Evolutionary conservation across 1,284 basidiomycete species (phyloP).

Genomic region (Puccinia horiana): DNA sequence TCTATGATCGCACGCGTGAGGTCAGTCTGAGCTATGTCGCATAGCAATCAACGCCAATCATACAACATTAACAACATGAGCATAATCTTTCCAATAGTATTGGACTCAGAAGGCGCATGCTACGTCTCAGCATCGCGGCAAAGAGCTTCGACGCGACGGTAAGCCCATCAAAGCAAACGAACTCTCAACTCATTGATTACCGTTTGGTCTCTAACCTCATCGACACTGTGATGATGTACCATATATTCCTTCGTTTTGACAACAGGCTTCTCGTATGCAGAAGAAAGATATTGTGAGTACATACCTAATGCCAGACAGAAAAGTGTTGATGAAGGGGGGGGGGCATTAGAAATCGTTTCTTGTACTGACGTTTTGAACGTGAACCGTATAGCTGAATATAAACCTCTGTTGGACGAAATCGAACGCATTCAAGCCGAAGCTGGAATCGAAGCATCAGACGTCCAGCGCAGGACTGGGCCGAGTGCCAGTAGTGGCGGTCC

Average conservation of each 20-base stretch:
- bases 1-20: conserved; percentile 68
- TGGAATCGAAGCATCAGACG: conserved; percentile 81
- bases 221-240: neutral
- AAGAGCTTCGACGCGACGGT: conserved; percentile 73
- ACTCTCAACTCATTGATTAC: neutral
- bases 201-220: neutral
- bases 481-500: conserved; percentile 7
- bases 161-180: neutral
- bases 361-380: neutral
- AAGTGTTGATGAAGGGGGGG: neutral
- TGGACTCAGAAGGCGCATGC: conserved; percentile 75
- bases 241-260: neutral
- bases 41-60: neutral
- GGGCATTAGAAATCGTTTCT: neutral
- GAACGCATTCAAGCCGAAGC: conserved; percentile 81
- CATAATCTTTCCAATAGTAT: conserved; percentile 59
- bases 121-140: conserved; percentile 71
- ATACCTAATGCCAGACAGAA: neutral
- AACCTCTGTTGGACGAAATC: conserved; percentile 76
- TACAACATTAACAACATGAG: too few relatives aligned
- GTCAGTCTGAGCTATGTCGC: conserved; percentile 53
- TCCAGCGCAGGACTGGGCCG: conserved; percentile 63
- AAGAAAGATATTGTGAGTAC: conserved; percentile 67
- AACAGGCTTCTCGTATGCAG: conserved; percentile 68
- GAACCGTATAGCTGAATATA: conserved; percentile 63